Conservation (phyloP, 352 stramenopile genomes). For the Globisporangium heterothallicum region DNA sequence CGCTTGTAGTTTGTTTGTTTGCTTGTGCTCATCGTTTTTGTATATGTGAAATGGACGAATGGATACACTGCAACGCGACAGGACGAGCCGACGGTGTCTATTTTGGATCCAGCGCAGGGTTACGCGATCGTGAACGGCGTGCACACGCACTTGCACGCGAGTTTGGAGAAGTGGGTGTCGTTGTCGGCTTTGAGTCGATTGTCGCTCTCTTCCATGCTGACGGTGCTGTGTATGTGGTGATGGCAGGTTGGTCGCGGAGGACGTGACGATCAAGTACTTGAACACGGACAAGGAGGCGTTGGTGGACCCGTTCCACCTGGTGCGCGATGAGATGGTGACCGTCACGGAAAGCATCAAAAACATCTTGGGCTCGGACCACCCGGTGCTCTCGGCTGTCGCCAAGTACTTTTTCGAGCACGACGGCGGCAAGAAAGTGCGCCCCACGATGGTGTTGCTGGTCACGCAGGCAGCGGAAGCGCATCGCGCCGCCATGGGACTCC, state of each 20-base stretch:
- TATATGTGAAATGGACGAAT: too few relatives aligned
- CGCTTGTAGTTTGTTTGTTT: too few relatives aligned
- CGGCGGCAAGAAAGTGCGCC: conserved; percentile 97
- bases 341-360: conserved; percentile 94
- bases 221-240: not conserved
- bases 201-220: too few relatives aligned
- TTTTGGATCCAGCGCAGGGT: conserved; percentile 58
- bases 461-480: conserved; percentile 87
- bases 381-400: conserved; percentile 95
- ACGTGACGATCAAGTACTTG: conserved; percentile 42
- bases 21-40: too few relatives aligned
- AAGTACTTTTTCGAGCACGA: conserved; percentile 94
- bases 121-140: conserved; percentile 43
- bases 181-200: not conserved
- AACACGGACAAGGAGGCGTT: conserved; percentile 43
- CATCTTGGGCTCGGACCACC: conserved; percentile 95
- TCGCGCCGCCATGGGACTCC: conserved; percentile 30
- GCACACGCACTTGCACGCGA: conserved; percentile 29
- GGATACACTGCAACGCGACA: conserved; percentile 11
- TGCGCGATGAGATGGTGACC: conserved; percentile 87
- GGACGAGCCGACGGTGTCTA: conserved; percentile 83
- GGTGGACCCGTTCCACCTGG: conserved; percentile 91
- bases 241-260: conserved; percentile 11
- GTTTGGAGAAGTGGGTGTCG: conserved; percentile 32
- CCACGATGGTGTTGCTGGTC: conserved; percentile 97